Percentiles rank a stretch among this genome's conserved stretches.
These are phyloP conservation scores for Backusella tuberculispora DNA, from an alignment of 192 early-diverging fungal species.

Conservation along the genomic window DNA sequence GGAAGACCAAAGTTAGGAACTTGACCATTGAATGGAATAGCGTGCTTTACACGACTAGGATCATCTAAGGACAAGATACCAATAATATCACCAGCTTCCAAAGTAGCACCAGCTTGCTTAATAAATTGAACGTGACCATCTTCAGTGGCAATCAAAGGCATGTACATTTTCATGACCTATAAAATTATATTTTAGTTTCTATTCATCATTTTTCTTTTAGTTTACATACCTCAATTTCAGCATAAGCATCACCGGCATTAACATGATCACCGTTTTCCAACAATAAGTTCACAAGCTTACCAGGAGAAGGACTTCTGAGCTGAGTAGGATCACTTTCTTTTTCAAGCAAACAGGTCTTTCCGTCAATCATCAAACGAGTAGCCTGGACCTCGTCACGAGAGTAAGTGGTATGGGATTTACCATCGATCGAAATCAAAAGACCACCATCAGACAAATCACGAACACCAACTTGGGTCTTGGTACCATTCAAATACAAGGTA, in stretches of 20 bases:
- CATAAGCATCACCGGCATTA: conserved; percentile 87
- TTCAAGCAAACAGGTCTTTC: conserved; percentile 91
- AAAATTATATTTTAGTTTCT: conserved; percentile 4
- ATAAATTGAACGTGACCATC: conserved; percentile 89
- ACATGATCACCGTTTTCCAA: conserved; percentile 95
- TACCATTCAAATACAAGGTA: conserved; percentile 81
- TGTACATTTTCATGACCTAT: conserved; percentile 99
- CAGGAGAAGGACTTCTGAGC: conserved; percentile 92
- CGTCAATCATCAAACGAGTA: conserved; percentile 87
- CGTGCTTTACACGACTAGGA: conserved; percentile 88
- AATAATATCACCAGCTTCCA: conserved; percentile 92
- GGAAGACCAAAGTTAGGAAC: conserved; percentile 74
- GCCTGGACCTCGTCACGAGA: conserved; percentile 86
- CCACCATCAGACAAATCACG: conserved; percentile 92
- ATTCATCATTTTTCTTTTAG: not conserved
- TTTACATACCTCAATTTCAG: conserved; percentile 88
- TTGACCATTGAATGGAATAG: conserved; percentile 82
- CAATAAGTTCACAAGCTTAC: conserved; percentile 93
- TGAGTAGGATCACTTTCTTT: conserved; percentile 98
- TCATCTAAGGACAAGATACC: conserved; percentile 94
- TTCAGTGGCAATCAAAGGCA: conserved; percentile 92
- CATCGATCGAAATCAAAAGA: conserved; percentile 85
- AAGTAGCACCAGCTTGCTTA: conserved; percentile 83
- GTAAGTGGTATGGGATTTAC: conserved; percentile 91
- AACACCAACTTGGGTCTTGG: conserved; percentile 80